Evolutionary conservation across 257 asterid genomes (phyloP), one percentile per base, ranked within the genome.

Genomic region (Linderniella brevidens): DNA sequence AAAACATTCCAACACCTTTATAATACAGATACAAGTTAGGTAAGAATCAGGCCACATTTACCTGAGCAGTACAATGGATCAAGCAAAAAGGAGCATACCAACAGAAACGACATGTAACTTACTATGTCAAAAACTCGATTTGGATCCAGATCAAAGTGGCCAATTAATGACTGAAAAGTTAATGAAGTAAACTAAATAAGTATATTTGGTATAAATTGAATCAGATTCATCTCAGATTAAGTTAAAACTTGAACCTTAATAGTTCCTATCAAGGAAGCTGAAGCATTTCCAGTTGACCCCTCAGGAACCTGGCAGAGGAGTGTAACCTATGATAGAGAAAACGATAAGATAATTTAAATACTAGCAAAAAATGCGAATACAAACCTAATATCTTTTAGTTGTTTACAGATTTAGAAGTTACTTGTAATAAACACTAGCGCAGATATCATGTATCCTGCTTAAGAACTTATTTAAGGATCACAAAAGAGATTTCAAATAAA

Each of bases 111-210:
- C 35, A 41, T 43, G 38, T 20, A 48, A 69, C 99, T 72, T 72
- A 90, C 99, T 59, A 90, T 90, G 64, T 90, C 96, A 55, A 90
- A 90, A 56, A 90, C 99, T 39, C 99, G 92, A 57, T 90, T 90
- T 11, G 99, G 99, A 58, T 90, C 99, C 70, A 90, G 83, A 77
- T 90, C 96, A 50, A 90, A 90, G 76, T 90, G 96, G 46, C 99
- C 99, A 52, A 90, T 90, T 63, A 90, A 73, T 17, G 99, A 90
- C 99, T 90, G 92, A 66, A 78, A 25, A 59, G 32, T 25, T 25
- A 6, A 6, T 2, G 32, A 25, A 25, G 6, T 25, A 25, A 25
- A 25, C 32, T 25, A 25, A 25, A 25, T 25, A 25, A 25, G 32
- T 25, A 25, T 25, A 25, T 2, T 25, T 25, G 32, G 32, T 25